Conservation (phyloP, 148 eudicot genomes). For the Talinum fruticosum region DNA sequence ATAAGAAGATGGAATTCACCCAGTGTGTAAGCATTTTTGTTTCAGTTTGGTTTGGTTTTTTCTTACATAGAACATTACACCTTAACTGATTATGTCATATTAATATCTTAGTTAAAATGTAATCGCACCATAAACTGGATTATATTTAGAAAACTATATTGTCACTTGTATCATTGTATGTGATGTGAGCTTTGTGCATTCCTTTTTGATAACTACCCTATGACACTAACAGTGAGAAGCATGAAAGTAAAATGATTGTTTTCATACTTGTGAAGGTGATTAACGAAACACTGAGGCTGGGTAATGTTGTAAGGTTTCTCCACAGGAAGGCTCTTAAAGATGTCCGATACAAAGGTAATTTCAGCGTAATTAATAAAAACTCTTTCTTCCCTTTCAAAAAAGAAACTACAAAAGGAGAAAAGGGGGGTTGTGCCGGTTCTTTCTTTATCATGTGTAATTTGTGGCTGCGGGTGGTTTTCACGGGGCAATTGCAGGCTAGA, state of each 20-base stretch:
- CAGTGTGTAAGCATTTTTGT: conserved; percentile 68
- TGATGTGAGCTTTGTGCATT: not conserved
- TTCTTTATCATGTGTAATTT: conserved; percentile 7
- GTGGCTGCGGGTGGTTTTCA: conserved; percentile 16
- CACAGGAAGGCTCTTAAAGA: conserved; percentile 87
- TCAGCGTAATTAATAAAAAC: not conserved
- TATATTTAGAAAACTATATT: too few species aligned
- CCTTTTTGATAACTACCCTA: not conserved
- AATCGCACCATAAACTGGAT: too few species aligned
- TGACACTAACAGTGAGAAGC: not conserved
- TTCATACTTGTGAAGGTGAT: conserved; percentile 49
- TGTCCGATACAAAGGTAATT: conserved; percentile 75
- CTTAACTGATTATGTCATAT: too few species aligned
- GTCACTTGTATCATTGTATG: not conserved
- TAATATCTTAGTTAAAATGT: too few species aligned
- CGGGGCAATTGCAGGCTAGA: conserved; percentile 17
- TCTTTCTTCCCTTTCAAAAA: not conserved
- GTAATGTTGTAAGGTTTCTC: conserved; percentile 92
- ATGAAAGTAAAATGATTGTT: not conserved
- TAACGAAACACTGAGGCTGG: conserved; percentile 83
- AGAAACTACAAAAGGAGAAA: too few species aligned
- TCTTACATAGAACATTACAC: not conserved
- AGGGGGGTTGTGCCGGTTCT: not conserved
- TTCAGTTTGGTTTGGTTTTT: not conserved
- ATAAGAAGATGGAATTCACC: conserved; percentile 94